Conservation (phyloP, 257 asterid species). For the Osmanthus fragrans region DNA sequence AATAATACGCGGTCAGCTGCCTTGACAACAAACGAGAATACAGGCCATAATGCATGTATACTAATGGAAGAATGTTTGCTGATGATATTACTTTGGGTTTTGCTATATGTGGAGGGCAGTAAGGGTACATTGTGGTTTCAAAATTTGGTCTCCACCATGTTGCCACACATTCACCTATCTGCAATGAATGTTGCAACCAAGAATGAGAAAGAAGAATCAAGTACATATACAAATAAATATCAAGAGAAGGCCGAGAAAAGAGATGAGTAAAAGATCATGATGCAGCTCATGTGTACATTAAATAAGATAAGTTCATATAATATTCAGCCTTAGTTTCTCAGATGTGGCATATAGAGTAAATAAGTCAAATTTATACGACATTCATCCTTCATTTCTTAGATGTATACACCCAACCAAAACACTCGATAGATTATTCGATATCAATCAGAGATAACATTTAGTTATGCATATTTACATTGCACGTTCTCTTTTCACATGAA, state of each 20-base stretch:
- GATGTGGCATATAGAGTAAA: background rate
- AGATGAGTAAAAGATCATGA: background rate
- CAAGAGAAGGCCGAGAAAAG: background rate
- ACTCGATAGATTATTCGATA: background rate
- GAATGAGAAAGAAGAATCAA: slow-evolving; percentile 7
- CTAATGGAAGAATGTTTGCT: background rate
- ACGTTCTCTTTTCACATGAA: background rate
- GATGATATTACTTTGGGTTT: slow-evolving; percentile 40
- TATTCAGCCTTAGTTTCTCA: background rate
- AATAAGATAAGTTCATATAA: slow-evolving; percentile 17
- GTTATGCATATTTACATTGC: background rate
- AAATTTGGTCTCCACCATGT: slow-evolving; percentile 63
- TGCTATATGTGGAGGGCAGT: slow-evolving; percentile 56
- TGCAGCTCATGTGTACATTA: background rate
- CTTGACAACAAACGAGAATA: background rate
- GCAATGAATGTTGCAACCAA: slow-evolving; percentile 29
- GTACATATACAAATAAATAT: background rate
- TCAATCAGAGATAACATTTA: background rate
- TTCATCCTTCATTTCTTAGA: background rate
- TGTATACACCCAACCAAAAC: background rate
- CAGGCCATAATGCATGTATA: background rate
- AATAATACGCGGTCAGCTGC: slow-evolving; percentile 2
- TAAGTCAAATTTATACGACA: background rate
- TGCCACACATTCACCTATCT: slow-evolving; percentile 91
- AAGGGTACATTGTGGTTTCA: slow-evolving; percentile 56